Evolutionary conservation across 352 stramenopile species (phyloP).

Genomic region (Globisporangium megalacanthum): DNA sequence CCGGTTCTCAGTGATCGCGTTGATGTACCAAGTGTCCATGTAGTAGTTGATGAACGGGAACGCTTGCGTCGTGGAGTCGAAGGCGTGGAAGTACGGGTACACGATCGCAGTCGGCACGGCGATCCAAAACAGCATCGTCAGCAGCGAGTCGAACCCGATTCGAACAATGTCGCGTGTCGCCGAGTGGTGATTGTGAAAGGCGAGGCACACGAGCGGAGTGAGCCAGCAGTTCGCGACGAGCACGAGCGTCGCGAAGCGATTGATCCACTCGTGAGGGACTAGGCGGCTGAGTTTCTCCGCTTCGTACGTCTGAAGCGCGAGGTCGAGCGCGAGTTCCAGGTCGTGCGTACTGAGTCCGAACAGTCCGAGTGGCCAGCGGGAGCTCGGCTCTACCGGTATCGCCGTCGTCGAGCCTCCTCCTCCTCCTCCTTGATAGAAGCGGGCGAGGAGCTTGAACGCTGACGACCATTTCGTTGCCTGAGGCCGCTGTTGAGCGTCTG

Average conservation of each 20-base stretch:
- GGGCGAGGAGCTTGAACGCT: neutral
- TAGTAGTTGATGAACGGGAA: constrained; percentile 12
- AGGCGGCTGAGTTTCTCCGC: constrained; percentile 10
- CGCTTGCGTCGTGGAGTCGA: constrained; percentile 1
- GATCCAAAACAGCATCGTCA: constrained; percentile 5
- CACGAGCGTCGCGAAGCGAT: constrained; percentile 9
- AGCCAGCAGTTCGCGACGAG: constrained; percentile 24
- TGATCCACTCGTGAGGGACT: constrained; percentile 17
- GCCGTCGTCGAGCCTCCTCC: too few relatives aligned
- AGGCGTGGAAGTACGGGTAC: constrained; percentile 9
- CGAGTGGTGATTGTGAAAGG: constrained; percentile 1
- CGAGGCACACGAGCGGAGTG: constrained; percentile 12
- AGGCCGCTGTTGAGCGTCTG: neutral
- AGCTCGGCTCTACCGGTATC: neutral
- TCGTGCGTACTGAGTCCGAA: constrained; percentile 4
- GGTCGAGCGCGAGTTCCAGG: constrained; percentile 8
- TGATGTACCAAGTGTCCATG: constrained; percentile 10
- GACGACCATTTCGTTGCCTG: neutral
- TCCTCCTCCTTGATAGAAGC: neutral
- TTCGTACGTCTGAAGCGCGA: constrained; percentile 11
- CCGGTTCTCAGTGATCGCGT: constrained; percentile 4
- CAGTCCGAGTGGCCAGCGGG: neutral
- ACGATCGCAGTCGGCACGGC: constrained; percentile 6
- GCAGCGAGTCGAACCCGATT: constrained; percentile 2
- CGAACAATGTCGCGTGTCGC: constrained; percentile 7